phyloP scores from a whole-genome alignment of 495 filamentous ascomycete genomes.

The Neurospora sp. region DNA sequence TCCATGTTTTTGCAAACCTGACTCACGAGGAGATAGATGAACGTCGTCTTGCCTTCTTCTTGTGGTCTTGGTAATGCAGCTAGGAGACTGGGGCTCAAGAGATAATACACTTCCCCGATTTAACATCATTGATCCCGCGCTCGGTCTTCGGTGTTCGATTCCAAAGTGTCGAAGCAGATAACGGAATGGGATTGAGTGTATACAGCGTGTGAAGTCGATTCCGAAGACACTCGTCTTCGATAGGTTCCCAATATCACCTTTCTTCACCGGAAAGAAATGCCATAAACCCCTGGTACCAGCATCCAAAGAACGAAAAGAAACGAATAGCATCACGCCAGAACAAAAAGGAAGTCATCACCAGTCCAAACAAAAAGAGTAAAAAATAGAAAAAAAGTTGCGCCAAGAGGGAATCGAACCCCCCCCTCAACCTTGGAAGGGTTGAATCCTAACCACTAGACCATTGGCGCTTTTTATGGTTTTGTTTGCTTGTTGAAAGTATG shows the following conservation, averaged over 20 bases:
- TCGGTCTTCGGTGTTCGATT: neutral
- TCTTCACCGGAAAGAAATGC: neutral
- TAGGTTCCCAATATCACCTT: neutral
- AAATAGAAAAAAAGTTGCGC: neutral
- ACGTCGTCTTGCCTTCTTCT: neutral
- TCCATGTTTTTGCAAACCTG: neutral
- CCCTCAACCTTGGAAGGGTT: neutral
- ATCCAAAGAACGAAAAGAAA: neutral
- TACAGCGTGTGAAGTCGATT: neutral
- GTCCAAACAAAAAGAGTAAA: neutral
- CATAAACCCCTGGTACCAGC: neutral
- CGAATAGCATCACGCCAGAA: neutral
- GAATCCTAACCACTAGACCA: neutral
- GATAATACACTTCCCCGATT: neutral
- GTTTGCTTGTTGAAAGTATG: neutral
- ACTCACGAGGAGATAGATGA: neutral
- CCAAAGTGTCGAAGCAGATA: neutral
- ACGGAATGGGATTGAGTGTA: neutral
- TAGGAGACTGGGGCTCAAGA: neutral
- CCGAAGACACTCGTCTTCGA: neutral
- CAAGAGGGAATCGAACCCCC: neutral
- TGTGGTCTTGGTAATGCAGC: neutral
- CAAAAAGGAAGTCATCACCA: neutral
- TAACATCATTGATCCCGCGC: neutral
- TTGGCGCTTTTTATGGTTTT: neutral